Evolutionary conservation across 2,329 filamentous ascomycete genomes (phyloP).

Genomic region (Alternaria arborescens): DNA sequence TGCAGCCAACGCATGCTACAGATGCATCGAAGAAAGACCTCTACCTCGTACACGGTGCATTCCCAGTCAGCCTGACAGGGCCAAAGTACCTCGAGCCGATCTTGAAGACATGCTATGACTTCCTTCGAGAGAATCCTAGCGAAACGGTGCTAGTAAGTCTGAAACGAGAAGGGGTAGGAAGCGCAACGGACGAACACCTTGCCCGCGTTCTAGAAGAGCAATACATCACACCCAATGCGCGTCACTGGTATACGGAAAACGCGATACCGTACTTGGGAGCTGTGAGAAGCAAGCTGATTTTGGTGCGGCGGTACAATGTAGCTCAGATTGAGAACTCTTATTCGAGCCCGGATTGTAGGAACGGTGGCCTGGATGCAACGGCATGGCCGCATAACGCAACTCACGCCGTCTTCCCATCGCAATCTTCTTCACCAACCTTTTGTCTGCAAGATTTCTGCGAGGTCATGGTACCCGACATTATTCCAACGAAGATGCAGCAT

Average conservation of each 20-base stretch:
- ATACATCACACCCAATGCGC: slow-evolving; percentile 68
- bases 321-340: neutral
- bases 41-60: slow-evolving; percentile 86
- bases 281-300: slow-evolving; percentile 81
- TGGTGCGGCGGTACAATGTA: slow-evolving; percentile 81
- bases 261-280: slow-evolving; percentile 78
- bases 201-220: slow-evolving; percentile 75
- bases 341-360: neutral
- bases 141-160: slow-evolving; percentile 87
- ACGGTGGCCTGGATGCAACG: slow-evolving; percentile 64
- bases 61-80: slow-evolving; percentile 85
- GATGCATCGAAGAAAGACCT: slow-evolving; percentile 71
- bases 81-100: slow-evolving; percentile 80
- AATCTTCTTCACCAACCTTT: slow-evolving; percentile 54
- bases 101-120: slow-evolving; percentile 74
- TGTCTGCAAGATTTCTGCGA: slow-evolving; percentile 96
- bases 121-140: slow-evolving; percentile 78
- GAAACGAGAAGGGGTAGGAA: slow-evolving; percentile 89
- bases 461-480: slow-evolving; percentile 76
- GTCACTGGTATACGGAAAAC: slow-evolving; percentile 79
- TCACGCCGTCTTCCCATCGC: slow-evolving; percentile 73
- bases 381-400: slow-evolving; percentile 90
- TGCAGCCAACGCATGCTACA: slow-evolving; percentile 69
- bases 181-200: slow-evolving; percentile 80
- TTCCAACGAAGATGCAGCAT: slow-evolving; percentile 80